phyloP scores from a whole-genome alignment of 495 filamentous ascomycete species.

The Penicillium steckii region DNA sequence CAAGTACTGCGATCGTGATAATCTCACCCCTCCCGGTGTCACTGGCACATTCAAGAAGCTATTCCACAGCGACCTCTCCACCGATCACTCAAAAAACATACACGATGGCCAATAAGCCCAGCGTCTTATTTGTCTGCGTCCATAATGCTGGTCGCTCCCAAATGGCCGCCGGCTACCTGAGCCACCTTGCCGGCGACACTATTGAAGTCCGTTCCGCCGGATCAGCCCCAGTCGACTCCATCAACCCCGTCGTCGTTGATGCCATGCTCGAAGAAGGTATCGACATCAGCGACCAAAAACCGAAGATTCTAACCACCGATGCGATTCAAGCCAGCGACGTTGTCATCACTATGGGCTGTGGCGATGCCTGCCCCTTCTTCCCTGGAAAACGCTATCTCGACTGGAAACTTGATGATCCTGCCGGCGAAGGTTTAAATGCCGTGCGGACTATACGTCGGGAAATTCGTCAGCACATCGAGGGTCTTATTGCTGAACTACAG shows the following conservation, averaged over 20 bases:
- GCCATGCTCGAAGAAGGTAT: slow-evolving; percentile 35
- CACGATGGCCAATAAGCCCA: slow-evolving; percentile 23
- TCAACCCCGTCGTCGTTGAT: slow-evolving; percentile 25
- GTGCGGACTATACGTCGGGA: slow-evolving; percentile 20
- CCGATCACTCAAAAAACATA: slow-evolving; percentile 10
- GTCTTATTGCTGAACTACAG: slow-evolving; percentile 17
- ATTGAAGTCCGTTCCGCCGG: slow-evolving; percentile 30
- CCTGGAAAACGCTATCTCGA: slow-evolving; percentile 29
- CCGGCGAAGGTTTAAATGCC: slow-evolving; percentile 21
- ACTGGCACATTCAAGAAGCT: slow-evolving; percentile 10
- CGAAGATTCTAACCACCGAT: slow-evolving; percentile 26
- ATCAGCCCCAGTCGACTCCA: slow-evolving; percentile 25
- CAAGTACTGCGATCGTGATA: slow-evolving; percentile 9
- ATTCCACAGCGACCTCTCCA: slow-evolving; percentile 2
- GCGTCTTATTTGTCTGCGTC: slow-evolving; percentile 30
- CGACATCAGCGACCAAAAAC: slow-evolving; percentile 23
- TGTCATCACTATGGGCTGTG: slow-evolving; percentile 33
- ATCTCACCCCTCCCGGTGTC: slow-evolving; percentile 4
- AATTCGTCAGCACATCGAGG: slow-evolving; percentile 20
- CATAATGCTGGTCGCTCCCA: slow-evolving; percentile 33
- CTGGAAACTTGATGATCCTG: slow-evolving; percentile 28
- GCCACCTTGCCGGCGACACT: slow-evolving; percentile 22
- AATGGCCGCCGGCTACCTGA: slow-evolving; percentile 30
- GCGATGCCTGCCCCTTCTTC: slow-evolving; percentile 28
- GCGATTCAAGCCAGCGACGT: slow-evolving; percentile 25